Conservation (phyloP, 495 filamentous ascomycete genomes). For the Penicillium longicatenatum region DNA sequence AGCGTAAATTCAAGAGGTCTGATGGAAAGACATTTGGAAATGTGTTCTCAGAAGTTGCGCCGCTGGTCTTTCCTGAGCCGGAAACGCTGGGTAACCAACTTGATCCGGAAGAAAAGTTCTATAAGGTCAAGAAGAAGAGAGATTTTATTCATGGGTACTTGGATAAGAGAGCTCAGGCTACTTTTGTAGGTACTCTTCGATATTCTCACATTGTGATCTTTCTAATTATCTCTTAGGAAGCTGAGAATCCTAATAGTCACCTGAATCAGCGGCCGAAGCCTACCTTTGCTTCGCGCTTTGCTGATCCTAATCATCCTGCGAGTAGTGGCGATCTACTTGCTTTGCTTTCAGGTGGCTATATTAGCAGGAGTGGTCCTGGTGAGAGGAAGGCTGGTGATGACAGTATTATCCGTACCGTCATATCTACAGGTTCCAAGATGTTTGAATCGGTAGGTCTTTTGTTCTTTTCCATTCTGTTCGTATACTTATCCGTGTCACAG, state of each 20-base stretch:
- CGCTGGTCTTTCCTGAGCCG: slow-evolving; percentile 48
- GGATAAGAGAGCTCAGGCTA: slow-evolving; percentile 46
- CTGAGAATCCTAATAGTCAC: slow-evolving; percentile 24
- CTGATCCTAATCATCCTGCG: slow-evolving; percentile 47
- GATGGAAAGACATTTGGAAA: slow-evolving; percentile 44
- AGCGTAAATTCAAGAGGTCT: slow-evolving; percentile 18
- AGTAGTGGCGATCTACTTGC: slow-evolving; percentile 3
- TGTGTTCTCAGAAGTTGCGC: slow-evolving; percentile 44
- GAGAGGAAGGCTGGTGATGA: neutral
- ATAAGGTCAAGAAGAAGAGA: slow-evolving; percentile 21
- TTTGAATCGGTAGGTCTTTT: neutral
- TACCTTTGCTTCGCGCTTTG: slow-evolving; percentile 43
- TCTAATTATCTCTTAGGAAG: slow-evolving; percentile 11
- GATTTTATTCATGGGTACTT: slow-evolving; percentile 48
- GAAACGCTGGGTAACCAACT: neutral
- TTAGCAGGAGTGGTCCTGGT: neutral
- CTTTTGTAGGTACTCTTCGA: slow-evolving; percentile 54
- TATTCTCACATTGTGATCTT: neutral
- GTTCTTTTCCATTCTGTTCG: neutral
- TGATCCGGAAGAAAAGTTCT: neutral
- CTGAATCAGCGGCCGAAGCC: slow-evolving; percentile 18
- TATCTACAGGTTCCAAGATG: neutral
- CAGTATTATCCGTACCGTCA: neutral
- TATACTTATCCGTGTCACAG: neutral
- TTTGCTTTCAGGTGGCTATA: slow-evolving; percentile 24